phyloP scores from a whole-genome alignment of 2,329 filamentous ascomycete species.

The Aaosphaeria arxii region DNA sequence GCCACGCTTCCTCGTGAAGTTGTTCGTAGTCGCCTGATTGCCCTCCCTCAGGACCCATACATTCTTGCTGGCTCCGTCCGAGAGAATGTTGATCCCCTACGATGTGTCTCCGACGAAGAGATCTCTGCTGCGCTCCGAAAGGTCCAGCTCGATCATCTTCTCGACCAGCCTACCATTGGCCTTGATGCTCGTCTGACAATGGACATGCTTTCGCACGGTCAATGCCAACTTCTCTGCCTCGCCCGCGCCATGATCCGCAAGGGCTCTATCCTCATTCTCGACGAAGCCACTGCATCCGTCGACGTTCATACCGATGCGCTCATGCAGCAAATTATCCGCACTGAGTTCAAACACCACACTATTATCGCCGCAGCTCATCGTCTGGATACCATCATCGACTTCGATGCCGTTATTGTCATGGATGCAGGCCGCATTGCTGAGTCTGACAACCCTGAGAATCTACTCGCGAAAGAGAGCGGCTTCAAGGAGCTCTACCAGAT shows the following conservation, averaged over 20 bases:
- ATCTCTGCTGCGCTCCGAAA: slow-evolving; percentile 40
- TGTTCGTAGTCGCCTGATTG: slow-evolving; percentile 42
- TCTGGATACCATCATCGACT: slow-evolving; percentile 7
- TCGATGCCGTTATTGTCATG: slow-evolving; percentile 3
- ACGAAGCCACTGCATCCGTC: slow-evolving; percentile 58
- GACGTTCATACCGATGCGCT: slow-evolving; percentile 31
- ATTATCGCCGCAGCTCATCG: slow-evolving; percentile 7
- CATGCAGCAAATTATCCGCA: slow-evolving; percentile 8
- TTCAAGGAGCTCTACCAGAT: slow-evolving; percentile 7
- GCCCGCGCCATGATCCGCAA: slow-evolving; percentile 52
- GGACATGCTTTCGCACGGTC: slow-evolving; percentile 23
- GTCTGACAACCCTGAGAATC: slow-evolving; percentile 1
- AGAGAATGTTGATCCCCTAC: slow-evolving; percentile 45
- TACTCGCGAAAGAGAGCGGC: neutral
- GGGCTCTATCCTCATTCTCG: slow-evolving; percentile 53
- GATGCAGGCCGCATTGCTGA: slow-evolving; percentile 7
- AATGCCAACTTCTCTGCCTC: slow-evolving; percentile 56
- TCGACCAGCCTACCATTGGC: slow-evolving; percentile 18
- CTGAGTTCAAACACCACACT: slow-evolving; percentile 9
- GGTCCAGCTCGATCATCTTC: slow-evolving; percentile 39
- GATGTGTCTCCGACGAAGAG: slow-evolving; percentile 27
- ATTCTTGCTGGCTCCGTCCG: slow-evolving; percentile 46
- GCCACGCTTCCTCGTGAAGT: slow-evolving; percentile 35
- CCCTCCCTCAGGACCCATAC: slow-evolving; percentile 51
- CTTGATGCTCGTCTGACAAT: slow-evolving; percentile 2